Percentiles rank a stretch among this genome's conserved stretches.
Evolutionary conservation across 345 rosid species (phyloP).

Genomic region (Gossypium anomalum): DNA sequence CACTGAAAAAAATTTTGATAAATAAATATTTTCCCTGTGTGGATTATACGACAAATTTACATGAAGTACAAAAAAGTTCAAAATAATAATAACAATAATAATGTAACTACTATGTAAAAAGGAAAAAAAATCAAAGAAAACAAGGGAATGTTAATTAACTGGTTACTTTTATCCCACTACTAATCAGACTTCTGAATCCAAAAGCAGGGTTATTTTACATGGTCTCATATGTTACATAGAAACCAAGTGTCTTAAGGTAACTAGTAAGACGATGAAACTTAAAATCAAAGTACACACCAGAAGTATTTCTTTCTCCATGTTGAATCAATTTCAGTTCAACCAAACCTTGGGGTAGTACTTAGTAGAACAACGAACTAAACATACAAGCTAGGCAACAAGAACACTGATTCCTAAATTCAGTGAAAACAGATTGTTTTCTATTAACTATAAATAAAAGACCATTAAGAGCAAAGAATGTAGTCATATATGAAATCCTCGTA

Average conservation of each 20-base stretch:
- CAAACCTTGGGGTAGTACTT: not conserved
- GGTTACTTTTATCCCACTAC: not conserved
- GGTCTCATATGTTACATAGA: not conserved
- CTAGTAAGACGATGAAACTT: not conserved
- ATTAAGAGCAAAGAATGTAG: not conserved
- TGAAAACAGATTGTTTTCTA: not conserved
- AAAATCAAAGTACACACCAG: not conserved
- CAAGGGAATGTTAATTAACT: not conserved
- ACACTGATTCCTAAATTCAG: not conserved
- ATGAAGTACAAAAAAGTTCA: not conserved
- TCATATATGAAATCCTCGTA: not conserved
- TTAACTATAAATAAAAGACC: not conserved
- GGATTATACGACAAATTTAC: slow-evolving; percentile 9
- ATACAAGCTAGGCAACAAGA: not conserved
- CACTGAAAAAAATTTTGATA: slow-evolving; percentile 36
- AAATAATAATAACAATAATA: not conserved
- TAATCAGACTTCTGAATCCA: not conserved
- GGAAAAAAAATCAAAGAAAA: not conserved
- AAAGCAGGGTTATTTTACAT: not conserved
- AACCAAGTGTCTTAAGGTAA: not conserved
- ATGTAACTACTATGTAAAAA: not conserved
- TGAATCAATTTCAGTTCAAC: not conserved
- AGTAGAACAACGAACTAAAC: not conserved
- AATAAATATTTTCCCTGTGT: not conserved
- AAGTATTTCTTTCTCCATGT: not conserved